A percentile compares a stretch with the other conserved stretches of the same genome.
These are phyloP conservation scores for Erodium texanum DNA, from an alignment of 441 rosid genomes.

Conservation along the genomic window DNA sequence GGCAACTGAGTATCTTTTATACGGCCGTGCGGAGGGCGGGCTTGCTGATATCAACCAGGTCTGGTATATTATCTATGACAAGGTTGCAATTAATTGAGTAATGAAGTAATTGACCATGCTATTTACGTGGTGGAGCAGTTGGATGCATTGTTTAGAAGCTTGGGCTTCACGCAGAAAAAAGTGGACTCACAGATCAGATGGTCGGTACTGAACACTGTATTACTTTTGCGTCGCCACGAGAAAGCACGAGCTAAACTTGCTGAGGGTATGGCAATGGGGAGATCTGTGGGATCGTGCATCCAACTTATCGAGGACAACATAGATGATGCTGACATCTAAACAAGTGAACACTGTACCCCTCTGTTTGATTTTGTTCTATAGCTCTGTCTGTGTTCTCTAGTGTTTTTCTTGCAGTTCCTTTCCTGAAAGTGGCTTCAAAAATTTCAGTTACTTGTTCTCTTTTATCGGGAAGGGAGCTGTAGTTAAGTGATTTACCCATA, in stretches of 20 bases:
- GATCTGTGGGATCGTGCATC: slow-evolving; percentile 64
- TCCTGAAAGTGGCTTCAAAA: too few relatives aligned
- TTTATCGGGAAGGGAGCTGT: too few relatives aligned
- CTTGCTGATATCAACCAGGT: slow-evolving; percentile 82
- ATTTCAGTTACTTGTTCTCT: too few relatives aligned
- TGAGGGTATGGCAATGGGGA: slow-evolving; percentile 56
- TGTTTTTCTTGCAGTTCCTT: too few relatives aligned
- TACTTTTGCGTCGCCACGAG: slow-evolving; percentile 66
- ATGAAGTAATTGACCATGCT: too few relatives aligned
- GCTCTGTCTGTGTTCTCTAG: too few relatives aligned
- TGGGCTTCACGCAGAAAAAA: slow-evolving; percentile 86
- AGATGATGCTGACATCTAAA: slow-evolving; percentile 35
- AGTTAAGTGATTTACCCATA: too few relatives aligned
- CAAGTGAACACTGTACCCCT: too few relatives aligned
- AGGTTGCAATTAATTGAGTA: not conserved
- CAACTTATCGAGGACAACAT: slow-evolving; percentile 48
- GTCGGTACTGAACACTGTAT: slow-evolving; percentile 66
- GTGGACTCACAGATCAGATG: slow-evolving; percentile 84
- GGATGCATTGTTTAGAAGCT: slow-evolving; percentile 58
- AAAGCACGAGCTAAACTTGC: slow-evolving; percentile 57
- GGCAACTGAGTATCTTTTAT: slow-evolving; percentile 66
- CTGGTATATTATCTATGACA: not conserved
- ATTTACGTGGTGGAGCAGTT: slow-evolving; percentile 30
- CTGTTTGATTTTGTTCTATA: too few relatives aligned
- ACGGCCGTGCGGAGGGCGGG: slow-evolving; percentile 82